These are phyloP conservation scores for Ramaria rubella DNA, from an alignment of 768 basidiomycete species.

Conservation along the genomic window DNA sequence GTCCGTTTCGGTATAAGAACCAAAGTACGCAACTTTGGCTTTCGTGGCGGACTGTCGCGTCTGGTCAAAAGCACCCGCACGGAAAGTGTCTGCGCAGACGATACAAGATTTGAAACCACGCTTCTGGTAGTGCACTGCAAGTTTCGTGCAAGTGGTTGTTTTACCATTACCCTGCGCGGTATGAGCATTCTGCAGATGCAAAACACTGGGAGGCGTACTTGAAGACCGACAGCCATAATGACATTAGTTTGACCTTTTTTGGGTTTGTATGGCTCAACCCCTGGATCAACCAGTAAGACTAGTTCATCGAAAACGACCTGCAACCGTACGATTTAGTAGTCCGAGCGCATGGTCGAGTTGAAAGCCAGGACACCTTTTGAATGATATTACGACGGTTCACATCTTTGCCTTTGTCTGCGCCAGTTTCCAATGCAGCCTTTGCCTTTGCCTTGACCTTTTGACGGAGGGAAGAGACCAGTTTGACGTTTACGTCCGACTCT, in stretches of 20 bases:
- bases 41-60: constrained; percentile 98
- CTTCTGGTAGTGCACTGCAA: constrained; percentile 95
- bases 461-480: constrained; percentile 80
- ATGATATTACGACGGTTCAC: constrained; percentile 79
- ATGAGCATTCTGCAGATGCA: constrained; percentile 4
- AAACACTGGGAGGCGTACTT: constrained; percentile 43
- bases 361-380: constrained; percentile 62
- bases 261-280: constrained; percentile 92
- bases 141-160: constrained; percentile 98
- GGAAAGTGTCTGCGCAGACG: constrained; percentile 98
- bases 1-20: constrained; percentile 97
- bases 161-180: constrained; percentile 83
- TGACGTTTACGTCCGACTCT: constrained; percentile 98
- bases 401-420: constrained; percentile 68
- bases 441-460: constrained; percentile 89
- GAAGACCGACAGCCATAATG: constrained; percentile 95
- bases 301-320: constrained; percentile 97
- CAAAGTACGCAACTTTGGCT: constrained; percentile 98
- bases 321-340: neutral
- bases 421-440: constrained; percentile 67
- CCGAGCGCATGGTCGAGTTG: neutral
- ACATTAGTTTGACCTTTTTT: constrained; percentile 92
- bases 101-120: constrained; percentile 96
- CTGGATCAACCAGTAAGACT: constrained; percentile 90
- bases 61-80: constrained; percentile 98